phyloP scores from a whole-genome alignment of 805 yeast genomes.

The Candida silvicultrix region DNA sequence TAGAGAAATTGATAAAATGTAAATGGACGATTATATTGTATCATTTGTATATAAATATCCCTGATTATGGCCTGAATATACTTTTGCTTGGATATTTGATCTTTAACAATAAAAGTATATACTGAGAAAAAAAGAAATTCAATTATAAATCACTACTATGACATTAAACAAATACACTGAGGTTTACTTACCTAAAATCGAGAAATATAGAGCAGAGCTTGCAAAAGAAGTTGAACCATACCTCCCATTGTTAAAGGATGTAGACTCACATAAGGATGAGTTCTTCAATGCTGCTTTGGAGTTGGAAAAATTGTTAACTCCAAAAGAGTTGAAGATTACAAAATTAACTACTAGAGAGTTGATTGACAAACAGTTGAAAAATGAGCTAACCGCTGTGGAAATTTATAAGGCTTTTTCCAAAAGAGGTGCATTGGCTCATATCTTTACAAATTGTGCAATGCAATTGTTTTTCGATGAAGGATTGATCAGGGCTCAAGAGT shows the following conservation, averaged over 20 bases:
- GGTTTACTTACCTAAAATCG: slow-evolving; percentile 17
- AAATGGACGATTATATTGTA: too few relatives aligned
- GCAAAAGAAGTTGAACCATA: slow-evolving; percentile 17
- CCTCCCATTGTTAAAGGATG: slow-evolving; percentile 6
- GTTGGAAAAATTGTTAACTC: slow-evolving; percentile 8
- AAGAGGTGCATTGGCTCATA: slow-evolving; percentile 52
- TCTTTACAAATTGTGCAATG: slow-evolving; percentile 34
- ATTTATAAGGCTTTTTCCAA: slow-evolving; percentile 50
- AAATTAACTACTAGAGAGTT: slow-evolving; percentile 11
- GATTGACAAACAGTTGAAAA: slow-evolving; percentile 16
- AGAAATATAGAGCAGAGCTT: slow-evolving; percentile 12
- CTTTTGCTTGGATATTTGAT: too few relatives aligned
- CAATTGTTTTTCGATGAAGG: slow-evolving; percentile 51
- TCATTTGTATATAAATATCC: too few relatives aligned
- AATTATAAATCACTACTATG: not conserved
- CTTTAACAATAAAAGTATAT: too few relatives aligned
- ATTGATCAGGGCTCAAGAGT: slow-evolving; percentile 44
- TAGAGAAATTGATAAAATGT: too few relatives aligned
- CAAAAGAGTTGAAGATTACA: slow-evolving; percentile 16
- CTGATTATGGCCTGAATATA: too few relatives aligned
- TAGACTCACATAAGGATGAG: slow-evolving; percentile 12
- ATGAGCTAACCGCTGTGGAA: slow-evolving; percentile 31
- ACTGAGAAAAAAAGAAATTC: too few relatives aligned
- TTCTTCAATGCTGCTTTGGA: slow-evolving; percentile 19
- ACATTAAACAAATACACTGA: not conserved